Conservation (phyloP, 805 yeast genomes). For the Lipomyces mesembrius region DNA sequence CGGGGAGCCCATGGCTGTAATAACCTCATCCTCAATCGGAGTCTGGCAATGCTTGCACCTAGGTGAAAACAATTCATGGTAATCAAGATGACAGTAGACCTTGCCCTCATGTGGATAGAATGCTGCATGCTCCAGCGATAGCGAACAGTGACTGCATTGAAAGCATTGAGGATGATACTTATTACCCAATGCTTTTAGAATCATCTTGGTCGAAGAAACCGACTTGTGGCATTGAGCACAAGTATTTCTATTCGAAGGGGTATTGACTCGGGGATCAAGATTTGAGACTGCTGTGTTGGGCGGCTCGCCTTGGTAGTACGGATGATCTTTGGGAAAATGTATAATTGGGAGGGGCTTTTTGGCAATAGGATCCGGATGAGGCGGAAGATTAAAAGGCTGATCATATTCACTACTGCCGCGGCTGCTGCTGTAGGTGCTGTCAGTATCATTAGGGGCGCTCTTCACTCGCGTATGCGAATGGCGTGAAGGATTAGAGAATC, state of each 20-base stretch:
- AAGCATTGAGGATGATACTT: conserved; percentile 36
- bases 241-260: neutral
- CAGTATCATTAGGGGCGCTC: conserved; percentile 12
- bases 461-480: neutral
- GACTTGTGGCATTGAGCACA: conserved; percentile 29
- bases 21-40: conserved; percentile 43
- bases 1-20: conserved; percentile 41
- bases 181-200: conserved; percentile 33
- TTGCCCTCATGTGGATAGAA: conserved; percentile 34
- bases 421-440: conserved; percentile 3
- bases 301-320: conserved; percentile 24
- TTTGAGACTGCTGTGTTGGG: neutral
- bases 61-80: conserved; percentile 44
- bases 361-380: neutral
- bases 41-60: conserved; percentile 43
- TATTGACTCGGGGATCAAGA: conserved; percentile 5
- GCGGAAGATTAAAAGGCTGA: neutral
- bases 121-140: conserved; percentile 34
- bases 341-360: conserved; percentile 23
- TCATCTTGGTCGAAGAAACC: conserved; percentile 20
- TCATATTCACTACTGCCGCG: neutral
- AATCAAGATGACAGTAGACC: conserved; percentile 46
- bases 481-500: neutral
- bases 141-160: conserved; percentile 31
- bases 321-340: conserved; percentile 28